Percentiles rank a stretch among this genome's conserved stretches.
Evolutionary conservation across 345 rosid species (phyloP).

Genomic region (Laguncularia racemosa): DNA sequence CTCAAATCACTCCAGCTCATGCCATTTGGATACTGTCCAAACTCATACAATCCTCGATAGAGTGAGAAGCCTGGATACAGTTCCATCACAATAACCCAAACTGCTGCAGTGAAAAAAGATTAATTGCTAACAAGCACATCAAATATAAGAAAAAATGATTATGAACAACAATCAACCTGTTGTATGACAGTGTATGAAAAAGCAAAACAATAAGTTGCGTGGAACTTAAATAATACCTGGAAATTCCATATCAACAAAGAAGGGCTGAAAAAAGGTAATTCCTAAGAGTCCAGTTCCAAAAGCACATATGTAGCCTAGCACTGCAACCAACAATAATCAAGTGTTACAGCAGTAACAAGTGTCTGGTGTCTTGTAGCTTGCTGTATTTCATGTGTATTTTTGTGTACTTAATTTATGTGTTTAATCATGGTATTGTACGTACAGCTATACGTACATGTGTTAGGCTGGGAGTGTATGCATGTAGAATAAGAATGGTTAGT

Average conservation of each 20-base stretch:
- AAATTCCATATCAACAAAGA: conserved; percentile 51
- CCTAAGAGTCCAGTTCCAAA: conserved; percentile 89
- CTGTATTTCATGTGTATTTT: too few relatives aligned
- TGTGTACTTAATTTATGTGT: too few relatives aligned
- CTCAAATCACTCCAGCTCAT: conserved; percentile 64
- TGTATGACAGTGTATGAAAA: too few relatives aligned
- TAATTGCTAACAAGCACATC: too few relatives aligned
- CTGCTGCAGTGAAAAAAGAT: conserved; percentile 32
- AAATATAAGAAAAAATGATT: not conserved
- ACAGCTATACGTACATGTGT: too few relatives aligned
- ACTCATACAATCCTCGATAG: conserved; percentile 79
- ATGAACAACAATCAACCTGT: too few relatives aligned
- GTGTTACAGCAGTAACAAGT: too few relatives aligned
- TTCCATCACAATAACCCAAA: conserved; percentile 63
- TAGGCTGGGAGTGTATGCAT: too few relatives aligned
- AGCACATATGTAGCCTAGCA: conserved; percentile 49
- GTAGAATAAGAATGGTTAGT: too few relatives aligned
- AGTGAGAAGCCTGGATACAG: conserved; percentile 85
- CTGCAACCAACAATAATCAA: conserved; percentile 34
- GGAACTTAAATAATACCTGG: conserved; percentile 46
- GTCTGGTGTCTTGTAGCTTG: too few relatives aligned
- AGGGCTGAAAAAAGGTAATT: conserved; percentile 52
- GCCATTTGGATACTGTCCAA: conserved; percentile 47
- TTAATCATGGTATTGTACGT: too few relatives aligned
- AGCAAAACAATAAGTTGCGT: not conserved